A percentile compares a stretch with the other conserved stretches of the same genome.
phyloP scores from a whole-genome alignment of 345 rosid genomes.

The Eucalyptus coolabah region DNA sequence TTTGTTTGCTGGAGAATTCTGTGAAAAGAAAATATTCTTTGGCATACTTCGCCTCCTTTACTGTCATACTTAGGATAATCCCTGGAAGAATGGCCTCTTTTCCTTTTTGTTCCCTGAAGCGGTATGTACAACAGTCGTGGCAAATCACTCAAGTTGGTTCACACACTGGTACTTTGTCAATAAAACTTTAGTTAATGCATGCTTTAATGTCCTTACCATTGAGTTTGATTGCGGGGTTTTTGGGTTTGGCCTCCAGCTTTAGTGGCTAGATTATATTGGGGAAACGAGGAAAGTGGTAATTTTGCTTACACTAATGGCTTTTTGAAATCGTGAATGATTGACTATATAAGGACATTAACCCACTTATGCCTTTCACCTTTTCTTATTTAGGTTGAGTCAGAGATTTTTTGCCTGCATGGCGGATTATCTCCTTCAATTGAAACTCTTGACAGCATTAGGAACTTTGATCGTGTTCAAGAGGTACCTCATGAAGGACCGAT shows the following conservation, averaged over 20 bases:
- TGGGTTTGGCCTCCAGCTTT: background rate
- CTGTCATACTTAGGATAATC: background rate
- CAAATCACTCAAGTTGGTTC: background rate
- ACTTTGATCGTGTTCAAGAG: slow-evolving; percentile 94
- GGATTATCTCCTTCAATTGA: slow-evolving; percentile 97
- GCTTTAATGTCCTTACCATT: background rate
- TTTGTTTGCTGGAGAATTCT: background rate
- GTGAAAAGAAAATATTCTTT: background rate
- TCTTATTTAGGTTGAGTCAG: slow-evolving; percentile 77
- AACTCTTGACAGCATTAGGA: slow-evolving; percentile 89
- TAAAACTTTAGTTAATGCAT: background rate
- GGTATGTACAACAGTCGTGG: background rate
- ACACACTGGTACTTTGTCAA: background rate
- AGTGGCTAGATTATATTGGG: background rate
- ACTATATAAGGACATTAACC: background rate
- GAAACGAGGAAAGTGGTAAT: background rate
- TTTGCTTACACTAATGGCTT: background rate
- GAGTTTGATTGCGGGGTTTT: background rate
- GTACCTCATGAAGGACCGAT: slow-evolving; percentile 99
- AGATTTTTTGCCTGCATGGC: slow-evolving; percentile 98
- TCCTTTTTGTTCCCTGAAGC: background rate
- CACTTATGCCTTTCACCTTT: background rate
- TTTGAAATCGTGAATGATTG: background rate
- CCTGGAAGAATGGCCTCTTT: background rate
- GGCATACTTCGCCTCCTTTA: background rate